Conservation (phyloP, 345 rosid species). For the Trapa bicornis region DNA sequence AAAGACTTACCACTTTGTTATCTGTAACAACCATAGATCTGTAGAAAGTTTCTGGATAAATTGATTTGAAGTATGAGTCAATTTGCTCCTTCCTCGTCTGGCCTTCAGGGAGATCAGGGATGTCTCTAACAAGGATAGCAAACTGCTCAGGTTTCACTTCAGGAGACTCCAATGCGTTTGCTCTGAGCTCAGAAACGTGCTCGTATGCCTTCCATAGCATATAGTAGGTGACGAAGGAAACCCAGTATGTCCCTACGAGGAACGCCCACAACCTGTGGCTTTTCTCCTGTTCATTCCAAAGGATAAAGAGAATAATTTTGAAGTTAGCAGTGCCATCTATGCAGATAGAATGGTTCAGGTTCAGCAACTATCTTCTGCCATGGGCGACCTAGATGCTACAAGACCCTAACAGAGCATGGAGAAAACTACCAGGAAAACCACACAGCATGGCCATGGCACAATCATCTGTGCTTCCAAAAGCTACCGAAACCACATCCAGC, state of each 20-base stretch:
- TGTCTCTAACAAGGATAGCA: conserved; percentile 69
- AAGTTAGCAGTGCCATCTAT: background rate
- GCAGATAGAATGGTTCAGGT: background rate
- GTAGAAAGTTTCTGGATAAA: conserved; percentile 71
- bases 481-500: background rate
- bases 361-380: too few relatives aligned
- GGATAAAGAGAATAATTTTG: background rate
- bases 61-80: conserved; percentile 62
- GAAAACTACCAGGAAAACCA: background rate
- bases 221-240: conserved; percentile 65
- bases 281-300: conserved; percentile 19
- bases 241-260: conserved; percentile 52
- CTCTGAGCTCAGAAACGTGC: conserved; percentile 63
- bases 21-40: conserved; percentile 66
- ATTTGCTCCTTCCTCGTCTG: conserved; percentile 65
- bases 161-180: conserved; percentile 52
- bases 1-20: conserved; percentile 41
- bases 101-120: conserved; percentile 45
- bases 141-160: conserved; percentile 64
- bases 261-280: conserved; percentile 72
- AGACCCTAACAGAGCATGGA: too few relatives aligned
- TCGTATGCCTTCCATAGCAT: conserved; percentile 72
- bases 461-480: background rate
- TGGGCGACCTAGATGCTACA: too few relatives aligned
- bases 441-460: background rate